Percentiles rank a stretch among this genome's conserved stretches.
Conservation (phyloP, 2,329 filamentous ascomycete species). For the Gnomoniopsis smithogilvyi region DNA sequence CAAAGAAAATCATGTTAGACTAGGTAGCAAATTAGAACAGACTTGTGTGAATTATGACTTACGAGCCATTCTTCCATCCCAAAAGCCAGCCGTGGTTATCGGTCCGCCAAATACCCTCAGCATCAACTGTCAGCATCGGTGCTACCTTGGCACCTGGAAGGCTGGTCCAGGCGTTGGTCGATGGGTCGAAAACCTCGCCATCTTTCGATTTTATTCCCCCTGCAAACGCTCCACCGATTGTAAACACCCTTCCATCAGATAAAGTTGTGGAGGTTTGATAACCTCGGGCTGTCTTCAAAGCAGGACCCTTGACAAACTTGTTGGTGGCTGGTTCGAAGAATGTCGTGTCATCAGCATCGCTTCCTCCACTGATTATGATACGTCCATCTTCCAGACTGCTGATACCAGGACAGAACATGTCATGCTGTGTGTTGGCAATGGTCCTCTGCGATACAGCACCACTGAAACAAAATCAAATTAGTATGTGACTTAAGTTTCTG, state of each 20-base stretch:
- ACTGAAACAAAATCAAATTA: not conserved
- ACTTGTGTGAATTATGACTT: not conserved
- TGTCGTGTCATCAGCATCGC: conserved; percentile 39
- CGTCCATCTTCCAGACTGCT: conserved; percentile 39
- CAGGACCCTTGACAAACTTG: conserved; percentile 30
- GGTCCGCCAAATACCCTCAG: conserved; percentile 37
- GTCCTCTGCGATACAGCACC: conserved; percentile 21
- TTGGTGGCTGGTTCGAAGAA: conserved; percentile 33
- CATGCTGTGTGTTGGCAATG: conserved; percentile 32
- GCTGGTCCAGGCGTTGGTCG: conserved; percentile 38
- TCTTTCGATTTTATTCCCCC: conserved; percentile 44
- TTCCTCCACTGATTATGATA: conserved; percentile 46
- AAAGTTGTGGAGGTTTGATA: conserved; percentile 44
- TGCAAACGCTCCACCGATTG: conserved; percentile 50
- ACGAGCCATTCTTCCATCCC: conserved; percentile 40
- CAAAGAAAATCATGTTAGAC: not conserved
- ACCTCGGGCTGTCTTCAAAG: conserved; percentile 40
- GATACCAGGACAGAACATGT: conserved; percentile 51
- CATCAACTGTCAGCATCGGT: conserved; percentile 45
- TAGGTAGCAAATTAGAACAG: not conserved
- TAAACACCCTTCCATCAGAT: conserved; percentile 48
- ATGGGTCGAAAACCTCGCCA: conserved; percentile 45
- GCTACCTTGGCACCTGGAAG: conserved; percentile 35
- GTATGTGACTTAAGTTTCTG: not conserved
- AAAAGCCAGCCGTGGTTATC: conserved; percentile 57